These are phyloP conservation scores for Acacia concinna DNA, from an alignment of 331 rosid species.

Conservation along the genomic window DNA sequence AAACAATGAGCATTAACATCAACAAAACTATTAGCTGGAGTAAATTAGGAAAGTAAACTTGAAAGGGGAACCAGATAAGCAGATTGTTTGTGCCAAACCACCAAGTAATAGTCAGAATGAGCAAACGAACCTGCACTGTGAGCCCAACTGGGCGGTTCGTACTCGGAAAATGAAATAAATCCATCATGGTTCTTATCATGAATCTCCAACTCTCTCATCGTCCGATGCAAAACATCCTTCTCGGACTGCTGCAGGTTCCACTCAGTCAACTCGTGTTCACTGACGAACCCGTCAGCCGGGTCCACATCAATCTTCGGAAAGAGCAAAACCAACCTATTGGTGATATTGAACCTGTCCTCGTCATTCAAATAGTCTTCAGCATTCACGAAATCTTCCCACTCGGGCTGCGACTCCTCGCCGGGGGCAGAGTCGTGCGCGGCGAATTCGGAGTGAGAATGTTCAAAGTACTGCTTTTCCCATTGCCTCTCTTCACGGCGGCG, in stretches of 20 bases:
- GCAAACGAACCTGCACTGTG: slow-evolving; percentile 47
- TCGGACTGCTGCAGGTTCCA: slow-evolving; percentile 66
- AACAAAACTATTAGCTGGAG: not conserved
- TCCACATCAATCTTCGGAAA: slow-evolving; percentile 65
- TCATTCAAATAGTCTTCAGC: slow-evolving; percentile 75
- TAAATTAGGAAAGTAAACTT: not conserved
- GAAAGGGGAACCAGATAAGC: not conserved
- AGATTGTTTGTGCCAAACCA: not conserved
- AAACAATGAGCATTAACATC: not conserved
- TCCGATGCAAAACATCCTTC: slow-evolving; percentile 60
- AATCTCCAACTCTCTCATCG: slow-evolving; percentile 59
- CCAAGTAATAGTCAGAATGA: not conserved
- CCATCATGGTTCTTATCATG: slow-evolving; percentile 73
- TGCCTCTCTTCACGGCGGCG: slow-evolving; percentile 68
- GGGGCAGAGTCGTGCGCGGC: slow-evolving; percentile 46
- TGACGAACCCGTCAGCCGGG: slow-evolving; percentile 59
- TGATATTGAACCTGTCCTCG: slow-evolving; percentile 64
- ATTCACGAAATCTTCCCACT: slow-evolving; percentile 69
- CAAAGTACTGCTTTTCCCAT: slow-evolving; percentile 63
- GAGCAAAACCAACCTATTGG: slow-evolving; percentile 49
- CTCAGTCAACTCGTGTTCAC: slow-evolving; percentile 54
- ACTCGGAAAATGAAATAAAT: slow-evolving; percentile 64
- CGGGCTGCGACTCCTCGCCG: slow-evolving; percentile 67
- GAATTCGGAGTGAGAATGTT: slow-evolving; percentile 45
- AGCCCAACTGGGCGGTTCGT: slow-evolving; percentile 68